Base-by-base conservation (phyloP, 2,329 filamentous ascomycete genomes). In the Fusarium armeniacum region DNA sequence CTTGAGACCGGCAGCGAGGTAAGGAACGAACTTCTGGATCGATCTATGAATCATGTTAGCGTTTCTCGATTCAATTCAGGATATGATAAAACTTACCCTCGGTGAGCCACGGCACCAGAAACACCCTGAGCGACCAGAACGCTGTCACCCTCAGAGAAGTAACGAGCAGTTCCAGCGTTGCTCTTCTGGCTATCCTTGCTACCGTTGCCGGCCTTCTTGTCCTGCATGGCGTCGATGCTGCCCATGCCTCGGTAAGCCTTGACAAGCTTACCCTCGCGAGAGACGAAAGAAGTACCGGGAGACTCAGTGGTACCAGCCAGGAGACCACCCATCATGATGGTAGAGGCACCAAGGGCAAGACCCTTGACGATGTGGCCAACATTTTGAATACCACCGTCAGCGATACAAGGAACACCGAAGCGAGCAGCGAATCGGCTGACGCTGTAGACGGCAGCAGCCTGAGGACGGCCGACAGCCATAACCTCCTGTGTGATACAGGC, bases 211-310 rank as follows among this genome's bases (percentile, higher is more conserved):
- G 94, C 94, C 87, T 97, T 97, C 89, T 96, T 97, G 84, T 98
- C 95, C 84, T 98, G 94, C 96, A 99, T 99, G 73, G 96, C 96
- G 77, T 98, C 96, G 79, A 99, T 99, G 82, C 91, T 94, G 73
- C 96, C 96, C 96, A 99, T 99, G 65, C 96, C 96, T 82, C 96
- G 93, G 87, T 99, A 99, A 41, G 96, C 94, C 88, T 99, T 99
- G 82, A 99, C 95, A 57, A 99, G 90, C 87, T 98, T 97, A 71
- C 96, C 96, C 83, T 98, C 95, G 65, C 93, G 91, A 77, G 93
- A 97, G 74, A 99, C 93, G 78, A 97, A 98, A 73, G 97, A 98
- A 72, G 95, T 94, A 71, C 96, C 97, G 36, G 96, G 96, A 38
- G 95, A 98, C 84, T 99, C 96, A 43, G 95, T 98, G 69, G 96